Evolutionary conservation across 345 rosid genomes (phyloP).

Genomic region (Cardamine resedifolia): DNA sequence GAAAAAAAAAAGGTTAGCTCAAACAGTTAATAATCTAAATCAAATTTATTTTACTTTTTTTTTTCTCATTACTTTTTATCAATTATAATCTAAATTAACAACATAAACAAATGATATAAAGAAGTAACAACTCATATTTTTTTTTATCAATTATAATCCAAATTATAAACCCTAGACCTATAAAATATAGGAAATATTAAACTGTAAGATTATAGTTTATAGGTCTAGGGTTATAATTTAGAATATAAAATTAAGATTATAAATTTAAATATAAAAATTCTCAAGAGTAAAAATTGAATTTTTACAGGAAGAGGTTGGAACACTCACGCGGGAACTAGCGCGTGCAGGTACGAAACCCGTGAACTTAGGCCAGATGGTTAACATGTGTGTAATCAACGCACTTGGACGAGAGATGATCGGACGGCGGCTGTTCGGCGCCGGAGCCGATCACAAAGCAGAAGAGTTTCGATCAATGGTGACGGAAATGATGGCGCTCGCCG

Average conservation of each 20-base stretch:
- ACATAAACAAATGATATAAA: too few species aligned
- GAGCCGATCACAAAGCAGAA: slow-evolving; percentile 62
- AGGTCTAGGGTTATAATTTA: neutral
- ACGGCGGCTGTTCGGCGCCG: slow-evolving; percentile 58
- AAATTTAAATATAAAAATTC: too few species aligned
- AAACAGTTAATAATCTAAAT: too few species aligned
- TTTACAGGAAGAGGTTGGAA: slow-evolving; percentile 58
- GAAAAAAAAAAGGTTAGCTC: too few species aligned
- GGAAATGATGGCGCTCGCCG: slow-evolving; percentile 81
- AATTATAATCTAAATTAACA: too few species aligned
- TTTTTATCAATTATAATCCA: too few species aligned
- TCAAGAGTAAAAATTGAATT: neutral
- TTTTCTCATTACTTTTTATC: too few species aligned
- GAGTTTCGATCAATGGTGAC: slow-evolving; percentile 90
- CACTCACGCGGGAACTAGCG: slow-evolving; percentile 49
- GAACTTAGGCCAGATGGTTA: slow-evolving; percentile 62
- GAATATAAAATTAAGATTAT: neutral
- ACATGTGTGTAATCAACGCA: slow-evolving; percentile 69
- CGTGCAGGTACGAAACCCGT: slow-evolving; percentile 38
- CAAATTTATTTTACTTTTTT: too few species aligned
- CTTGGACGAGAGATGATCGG: slow-evolving; percentile 85
- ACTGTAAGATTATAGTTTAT: neutral
- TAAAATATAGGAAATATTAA: too few species aligned
- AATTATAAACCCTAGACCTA: too few species aligned
- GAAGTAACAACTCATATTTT: too few species aligned